These are phyloP conservation scores for Suhomyces pyralidae DNA, from an alignment of 805 yeast genomes.

Conservation along the genomic window DNA sequence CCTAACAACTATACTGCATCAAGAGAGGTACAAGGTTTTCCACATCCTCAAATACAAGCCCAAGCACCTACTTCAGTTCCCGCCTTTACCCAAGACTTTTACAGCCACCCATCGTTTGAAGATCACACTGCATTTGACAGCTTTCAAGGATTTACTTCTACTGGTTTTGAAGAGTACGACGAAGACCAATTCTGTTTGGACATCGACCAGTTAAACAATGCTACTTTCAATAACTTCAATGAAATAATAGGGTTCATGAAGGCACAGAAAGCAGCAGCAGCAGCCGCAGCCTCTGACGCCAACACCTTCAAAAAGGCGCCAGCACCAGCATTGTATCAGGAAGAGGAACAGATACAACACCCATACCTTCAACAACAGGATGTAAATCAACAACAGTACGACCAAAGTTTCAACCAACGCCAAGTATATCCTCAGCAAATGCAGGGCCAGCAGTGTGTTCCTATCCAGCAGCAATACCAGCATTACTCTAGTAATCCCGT, in stretches of 20 bases:
- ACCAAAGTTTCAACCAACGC: not conserved
- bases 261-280: constrained; percentile 3
- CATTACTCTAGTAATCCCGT: constrained; percentile 1
- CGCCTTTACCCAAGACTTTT: not conserved
- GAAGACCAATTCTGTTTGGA: constrained; percentile 45
- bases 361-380: constrained; percentile 1
- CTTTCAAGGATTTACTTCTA: not conserved
- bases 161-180: constrained; percentile 25
- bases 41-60: not conserved
- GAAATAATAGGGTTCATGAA: constrained; percentile 11
- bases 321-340: not conserved
- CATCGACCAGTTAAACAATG: constrained; percentile 36
- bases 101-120: not conserved
- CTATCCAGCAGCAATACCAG: constrained; percentile 3
- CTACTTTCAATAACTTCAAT: constrained; percentile 12
- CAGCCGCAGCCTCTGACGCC: not conserved
- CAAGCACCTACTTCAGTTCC: not conserved
- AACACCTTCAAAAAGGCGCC: not conserved
- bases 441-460: constrained; percentile 2
- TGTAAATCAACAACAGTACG: not conserved
- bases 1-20: not conserved
- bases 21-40: not conserved
- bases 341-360: not conserved
- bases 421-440: not conserved
- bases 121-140: not conserved